phyloP scores from a whole-genome alignment of 2,329 filamentous ascomycete genomes.

The Pseudogymnoascus sp. region DNA sequence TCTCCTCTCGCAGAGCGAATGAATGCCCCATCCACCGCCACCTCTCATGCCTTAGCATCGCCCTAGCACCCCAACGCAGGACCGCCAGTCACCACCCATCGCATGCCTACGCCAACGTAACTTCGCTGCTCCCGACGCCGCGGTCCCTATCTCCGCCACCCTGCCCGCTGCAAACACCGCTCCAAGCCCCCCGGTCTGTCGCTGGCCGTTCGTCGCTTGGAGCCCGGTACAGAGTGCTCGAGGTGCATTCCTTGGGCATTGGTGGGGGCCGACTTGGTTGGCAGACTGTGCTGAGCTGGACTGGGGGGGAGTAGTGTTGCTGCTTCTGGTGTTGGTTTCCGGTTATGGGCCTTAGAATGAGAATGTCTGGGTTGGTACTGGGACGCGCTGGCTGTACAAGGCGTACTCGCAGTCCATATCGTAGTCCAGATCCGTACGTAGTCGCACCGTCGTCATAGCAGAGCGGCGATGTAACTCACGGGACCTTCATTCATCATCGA shows the following conservation, averaged over 20 bases:
- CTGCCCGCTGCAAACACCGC: not conserved
- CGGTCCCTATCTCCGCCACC: not conserved
- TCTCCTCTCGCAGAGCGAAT: not conserved
- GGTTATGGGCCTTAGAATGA: not conserved
- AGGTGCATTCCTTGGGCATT: not conserved
- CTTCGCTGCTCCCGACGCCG: not conserved
- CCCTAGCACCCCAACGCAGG: not conserved
- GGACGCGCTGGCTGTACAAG: not conserved
- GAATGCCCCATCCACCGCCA: not conserved
- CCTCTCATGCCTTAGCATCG: not conserved
- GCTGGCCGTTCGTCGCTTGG: not conserved
- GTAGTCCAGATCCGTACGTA: not conserved
- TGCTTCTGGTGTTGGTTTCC: not conserved
- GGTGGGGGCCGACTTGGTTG: not conserved
- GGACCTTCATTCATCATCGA: not conserved
- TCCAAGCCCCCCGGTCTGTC: not conserved
- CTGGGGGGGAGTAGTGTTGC: not conserved
- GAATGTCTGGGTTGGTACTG: not conserved
- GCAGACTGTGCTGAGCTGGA: not conserved
- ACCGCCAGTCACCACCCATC: not conserved
- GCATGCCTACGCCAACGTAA: not conserved
- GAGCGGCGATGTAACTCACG: not conserved
- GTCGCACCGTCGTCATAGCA: not conserved
- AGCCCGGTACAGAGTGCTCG: not conserved
- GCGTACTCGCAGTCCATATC: not conserved